phyloP scores from a whole-genome alignment of 129 eudicot genomes.

The Flaveria sonorensis region DNA sequence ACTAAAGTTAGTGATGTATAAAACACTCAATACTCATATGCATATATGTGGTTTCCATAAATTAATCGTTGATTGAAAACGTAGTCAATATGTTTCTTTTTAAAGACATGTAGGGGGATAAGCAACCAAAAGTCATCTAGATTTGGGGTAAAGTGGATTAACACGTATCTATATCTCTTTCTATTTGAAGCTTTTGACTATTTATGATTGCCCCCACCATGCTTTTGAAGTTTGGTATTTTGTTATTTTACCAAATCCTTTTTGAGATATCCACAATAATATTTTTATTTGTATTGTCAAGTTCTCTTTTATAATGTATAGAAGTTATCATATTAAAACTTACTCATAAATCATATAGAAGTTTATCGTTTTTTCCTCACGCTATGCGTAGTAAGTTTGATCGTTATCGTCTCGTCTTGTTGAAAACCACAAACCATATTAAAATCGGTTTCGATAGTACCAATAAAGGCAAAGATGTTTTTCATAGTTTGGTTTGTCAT shows the following conservation, averaged over 20 bases:
- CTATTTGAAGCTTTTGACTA: constrained; percentile 26
- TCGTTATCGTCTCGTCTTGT: too few species aligned
- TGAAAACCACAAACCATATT: too few species aligned
- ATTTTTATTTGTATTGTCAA: background rate
- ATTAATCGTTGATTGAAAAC: constrained; percentile 9
- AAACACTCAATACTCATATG: too few species aligned
- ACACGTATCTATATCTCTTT: constrained; percentile 29
- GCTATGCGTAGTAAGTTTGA: too few species aligned
- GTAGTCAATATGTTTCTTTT: constrained; percentile 30
- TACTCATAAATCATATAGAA: too few species aligned
- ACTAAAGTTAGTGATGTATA: too few species aligned
- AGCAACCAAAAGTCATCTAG: constrained; percentile 31
- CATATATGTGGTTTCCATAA: background rate
- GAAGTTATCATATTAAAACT: background rate
- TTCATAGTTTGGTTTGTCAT: too few species aligned
- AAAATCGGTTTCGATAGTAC: too few species aligned
- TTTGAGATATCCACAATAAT: background rate
- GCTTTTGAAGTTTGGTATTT: constrained; percentile 19
- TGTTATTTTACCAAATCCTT: constrained; percentile 7
- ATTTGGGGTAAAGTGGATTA: constrained; percentile 21
- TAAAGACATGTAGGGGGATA: constrained; percentile 35
- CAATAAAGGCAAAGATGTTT: too few species aligned
- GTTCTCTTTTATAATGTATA: background rate
- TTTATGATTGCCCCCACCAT: constrained; percentile 19
- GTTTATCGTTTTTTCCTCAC: too few species aligned